Conservation (phyloP, 129 eudicot genomes). For the Deinandra increscens region DNA sequence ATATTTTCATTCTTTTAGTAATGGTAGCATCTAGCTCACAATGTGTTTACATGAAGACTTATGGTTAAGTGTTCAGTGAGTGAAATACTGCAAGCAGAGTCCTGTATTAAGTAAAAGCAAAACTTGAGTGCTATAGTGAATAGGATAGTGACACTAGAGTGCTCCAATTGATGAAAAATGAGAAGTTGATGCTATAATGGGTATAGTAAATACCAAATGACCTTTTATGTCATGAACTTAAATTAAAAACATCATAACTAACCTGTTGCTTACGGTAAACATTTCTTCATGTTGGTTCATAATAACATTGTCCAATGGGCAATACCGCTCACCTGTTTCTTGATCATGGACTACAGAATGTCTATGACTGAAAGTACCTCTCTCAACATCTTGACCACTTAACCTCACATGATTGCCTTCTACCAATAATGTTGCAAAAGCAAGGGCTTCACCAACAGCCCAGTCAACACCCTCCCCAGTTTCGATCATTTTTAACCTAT, state of each 20-base stretch:
- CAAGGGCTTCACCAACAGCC: slow-evolving; percentile 98
- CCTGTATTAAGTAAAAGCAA: no score
- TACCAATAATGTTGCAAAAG: slow-evolving; percentile 85
- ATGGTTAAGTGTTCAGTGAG: neutral
- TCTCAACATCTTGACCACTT: slow-evolving; percentile 97
- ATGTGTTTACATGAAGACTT: neutral
- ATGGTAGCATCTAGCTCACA: neutral
- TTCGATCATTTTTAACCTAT: slow-evolving; percentile 55
- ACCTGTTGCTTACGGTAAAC: slow-evolving; percentile 99
- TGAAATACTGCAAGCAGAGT: neutral
- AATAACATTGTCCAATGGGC: slow-evolving; percentile 77
- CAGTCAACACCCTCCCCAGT: slow-evolving; percentile 80
- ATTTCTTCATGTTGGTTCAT: slow-evolving; percentile 79
- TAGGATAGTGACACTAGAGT: neutral
- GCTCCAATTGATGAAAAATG: neutral
- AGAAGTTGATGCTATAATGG: neutral
- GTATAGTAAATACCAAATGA: neutral
- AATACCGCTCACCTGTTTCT: slow-evolving; percentile 82
- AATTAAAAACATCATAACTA: slow-evolving; percentile 16
- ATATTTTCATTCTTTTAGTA: neutral
- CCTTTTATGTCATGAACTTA: neutral
- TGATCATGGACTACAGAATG: slow-evolving; percentile 92
- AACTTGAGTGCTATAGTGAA: neutral
- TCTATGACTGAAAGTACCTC: slow-evolving; percentile 95
- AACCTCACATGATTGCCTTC: slow-evolving; percentile 95